These are phyloP conservation scores for Myriosclerotinia duriaeana DNA, from an alignment of 2,329 filamentous ascomycete species.

Conservation along the genomic window DNA sequence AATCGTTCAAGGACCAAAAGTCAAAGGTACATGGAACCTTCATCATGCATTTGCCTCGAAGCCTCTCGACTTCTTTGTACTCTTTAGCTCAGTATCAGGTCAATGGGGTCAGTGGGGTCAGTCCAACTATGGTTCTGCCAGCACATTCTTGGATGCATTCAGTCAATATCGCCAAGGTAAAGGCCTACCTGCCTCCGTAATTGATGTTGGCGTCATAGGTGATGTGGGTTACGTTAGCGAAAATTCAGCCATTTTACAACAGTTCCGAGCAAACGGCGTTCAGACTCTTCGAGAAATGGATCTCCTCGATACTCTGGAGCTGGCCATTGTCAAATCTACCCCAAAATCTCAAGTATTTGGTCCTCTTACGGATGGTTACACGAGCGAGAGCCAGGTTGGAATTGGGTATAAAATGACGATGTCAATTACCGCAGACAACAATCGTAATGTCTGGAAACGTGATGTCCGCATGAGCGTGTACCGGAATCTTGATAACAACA, in stretches of 20 bases:
- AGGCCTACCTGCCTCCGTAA: neutral
- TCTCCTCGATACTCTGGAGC: neutral
- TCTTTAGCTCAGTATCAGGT: constrained; percentile 41
- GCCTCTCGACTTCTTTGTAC: constrained; percentile 43
- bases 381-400: neutral
- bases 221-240: neutral
- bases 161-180: neutral
- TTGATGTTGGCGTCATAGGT: neutral
- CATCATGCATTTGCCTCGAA: constrained; percentile 40
- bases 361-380: neutral
- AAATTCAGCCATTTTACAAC: neutral
- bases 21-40: constrained; percentile 54
- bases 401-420: neutral
- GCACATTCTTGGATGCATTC: constrained; percentile 21
- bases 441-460: constrained; percentile 8
- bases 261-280: neutral
- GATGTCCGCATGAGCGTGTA: constrained; percentile 7
- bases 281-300: neutral
- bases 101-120: constrained; percentile 34
- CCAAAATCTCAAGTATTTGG: neutral
- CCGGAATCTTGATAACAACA: neutral
- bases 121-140: constrained; percentile 25
- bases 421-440: neutral
- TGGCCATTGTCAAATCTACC: neutral
- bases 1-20: constrained; percentile 45